Evolutionary conservation across 2,329 filamentous ascomycete genomes (phyloP).

Genomic region (Colletotrichum shisoi): DNA sequence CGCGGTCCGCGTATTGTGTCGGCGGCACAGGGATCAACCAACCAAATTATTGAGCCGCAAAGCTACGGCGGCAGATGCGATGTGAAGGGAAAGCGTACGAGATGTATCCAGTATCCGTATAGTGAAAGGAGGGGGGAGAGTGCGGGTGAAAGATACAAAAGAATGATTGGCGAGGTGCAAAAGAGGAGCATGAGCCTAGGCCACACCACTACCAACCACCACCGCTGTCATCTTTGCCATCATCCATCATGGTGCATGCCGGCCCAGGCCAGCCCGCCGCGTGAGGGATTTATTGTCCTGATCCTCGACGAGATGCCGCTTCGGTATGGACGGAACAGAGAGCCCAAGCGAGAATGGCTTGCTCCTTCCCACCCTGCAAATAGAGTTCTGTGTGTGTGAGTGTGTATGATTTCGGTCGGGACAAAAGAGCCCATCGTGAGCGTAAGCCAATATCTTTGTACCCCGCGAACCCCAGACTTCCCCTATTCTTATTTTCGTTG

Average conservation of each 20-base stretch:
- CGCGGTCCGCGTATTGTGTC: not conserved
- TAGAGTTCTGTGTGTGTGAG: slow-evolving; percentile 20
- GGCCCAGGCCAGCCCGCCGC: not conserved
- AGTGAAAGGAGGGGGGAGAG: not conserved
- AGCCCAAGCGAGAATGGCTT: slow-evolving; percentile 14
- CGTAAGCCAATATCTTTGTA: slow-evolving; percentile 11
- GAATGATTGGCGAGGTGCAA: slow-evolving; percentile 1
- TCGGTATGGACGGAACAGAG: not conserved
- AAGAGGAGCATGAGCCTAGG: not conserved
- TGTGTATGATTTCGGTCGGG: slow-evolving; percentile 28
- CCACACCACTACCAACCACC: too few species aligned
- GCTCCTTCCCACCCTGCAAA: slow-evolving; percentile 2
- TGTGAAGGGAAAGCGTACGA: not conserved
- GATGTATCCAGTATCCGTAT: slow-evolving; percentile 20
- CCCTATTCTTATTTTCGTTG: not conserved
- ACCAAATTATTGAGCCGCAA: slow-evolving; percentile 27
- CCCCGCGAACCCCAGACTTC: slow-evolving; percentile 33
- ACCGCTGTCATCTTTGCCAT: slow-evolving; percentile 22
- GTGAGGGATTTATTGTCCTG: slow-evolving; percentile 34
- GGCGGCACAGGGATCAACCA: not conserved
- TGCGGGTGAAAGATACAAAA: not conserved
- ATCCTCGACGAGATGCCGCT: slow-evolving; percentile 10
- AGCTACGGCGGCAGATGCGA: slow-evolving; percentile 16
- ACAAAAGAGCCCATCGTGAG: slow-evolving; percentile 27
- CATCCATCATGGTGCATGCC: slow-evolving; percentile 23